Evolutionary conservation across 306 rosid species (phyloP).

Genomic region (Oxytropis ochrocephala): DNA sequence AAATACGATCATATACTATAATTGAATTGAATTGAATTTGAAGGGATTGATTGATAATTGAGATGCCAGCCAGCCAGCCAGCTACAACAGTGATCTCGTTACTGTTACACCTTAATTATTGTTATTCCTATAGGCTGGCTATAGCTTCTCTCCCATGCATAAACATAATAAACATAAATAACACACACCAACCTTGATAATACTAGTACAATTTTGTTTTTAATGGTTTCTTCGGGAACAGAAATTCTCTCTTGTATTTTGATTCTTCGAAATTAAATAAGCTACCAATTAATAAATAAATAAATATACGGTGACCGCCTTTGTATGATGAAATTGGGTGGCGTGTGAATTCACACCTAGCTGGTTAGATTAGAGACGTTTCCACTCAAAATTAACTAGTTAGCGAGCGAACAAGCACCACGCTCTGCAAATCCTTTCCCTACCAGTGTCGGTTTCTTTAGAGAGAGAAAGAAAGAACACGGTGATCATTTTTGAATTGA

Average conservation of each 20-base stretch:
- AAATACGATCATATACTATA: not conserved
- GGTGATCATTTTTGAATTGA: slow-evolving; percentile 38
- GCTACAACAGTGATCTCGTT: not conserved
- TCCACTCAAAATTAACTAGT: slow-evolving; percentile 1
- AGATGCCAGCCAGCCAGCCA: not conserved
- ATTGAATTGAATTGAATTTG: too few relatives aligned
- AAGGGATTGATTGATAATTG: too few relatives aligned
- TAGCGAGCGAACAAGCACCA: not conserved
- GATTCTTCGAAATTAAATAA: not conserved
- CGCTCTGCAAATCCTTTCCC: not conserved
- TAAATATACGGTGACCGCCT: slow-evolving; percentile 3
- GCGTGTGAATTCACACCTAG: slow-evolving; percentile 6
- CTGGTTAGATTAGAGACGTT: not conserved
- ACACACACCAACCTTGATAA: not conserved
- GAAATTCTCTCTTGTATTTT: not conserved
- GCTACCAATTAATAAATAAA: not conserved
- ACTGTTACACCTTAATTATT: not conserved
- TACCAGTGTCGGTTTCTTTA: slow-evolving; percentile 19
- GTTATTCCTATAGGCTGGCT: not conserved
- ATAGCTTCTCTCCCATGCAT: slow-evolving; percentile 15
- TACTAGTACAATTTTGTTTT: too few relatives aligned
- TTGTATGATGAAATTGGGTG: not conserved
- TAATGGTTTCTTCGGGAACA: not conserved
- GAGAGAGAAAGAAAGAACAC: slow-evolving; percentile 1
- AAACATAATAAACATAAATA: not conserved